A percentile compares a stretch with the other conserved stretches of the same genome.
Conservation (phyloP, 2,329 filamentous ascomycete genomes). For the Botrytis elliptica region DNA sequence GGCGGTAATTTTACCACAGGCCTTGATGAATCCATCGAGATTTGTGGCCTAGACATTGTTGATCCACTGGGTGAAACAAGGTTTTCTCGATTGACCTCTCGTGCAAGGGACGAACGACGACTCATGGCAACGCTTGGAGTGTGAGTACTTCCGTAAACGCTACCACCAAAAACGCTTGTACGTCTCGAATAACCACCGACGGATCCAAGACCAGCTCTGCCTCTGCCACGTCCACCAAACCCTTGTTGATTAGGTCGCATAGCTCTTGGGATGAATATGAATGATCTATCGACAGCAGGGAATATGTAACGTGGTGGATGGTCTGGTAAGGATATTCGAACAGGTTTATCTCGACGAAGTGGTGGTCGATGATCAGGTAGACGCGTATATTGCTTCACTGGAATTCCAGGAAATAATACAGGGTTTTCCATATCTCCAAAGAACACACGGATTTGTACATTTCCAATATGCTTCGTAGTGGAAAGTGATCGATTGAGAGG, state of each 20-base stretch:
- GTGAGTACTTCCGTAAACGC: conserved; percentile 70
- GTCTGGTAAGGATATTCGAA: conserved; percentile 84
- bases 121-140: conserved; percentile 86
- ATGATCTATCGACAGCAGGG: conserved; percentile 84
- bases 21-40: conserved; percentile 59
- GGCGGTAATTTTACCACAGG: conserved; percentile 85
- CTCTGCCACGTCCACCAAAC: conserved; percentile 64
- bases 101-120: conserved; percentile 75
- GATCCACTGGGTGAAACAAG: conserved; percentile 81
- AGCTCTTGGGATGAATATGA: conserved; percentile 95
- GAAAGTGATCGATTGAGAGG: conserved; percentile 78
- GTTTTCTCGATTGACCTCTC: conserved; percentile 66
- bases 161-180: conserved; percentile 76
- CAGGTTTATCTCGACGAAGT: conserved; percentile 91
- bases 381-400: conserved; percentile 87
- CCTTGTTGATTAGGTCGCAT: conserved; percentile 90
- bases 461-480: conserved; percentile 78
- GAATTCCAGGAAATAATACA: conserved; percentile 69
- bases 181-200: conserved; percentile 69
- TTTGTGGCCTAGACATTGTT: conserved; percentile 66
- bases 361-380: conserved; percentile 93
- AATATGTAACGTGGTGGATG: conserved; percentile 84
- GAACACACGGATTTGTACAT: conserved; percentile 78
- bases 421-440: conserved; percentile 73
- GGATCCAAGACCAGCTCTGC: conserved; percentile 68